phyloP scores from a whole-genome alignment of 73 alveolate species.

The Tetrahymena borealis region DNA sequence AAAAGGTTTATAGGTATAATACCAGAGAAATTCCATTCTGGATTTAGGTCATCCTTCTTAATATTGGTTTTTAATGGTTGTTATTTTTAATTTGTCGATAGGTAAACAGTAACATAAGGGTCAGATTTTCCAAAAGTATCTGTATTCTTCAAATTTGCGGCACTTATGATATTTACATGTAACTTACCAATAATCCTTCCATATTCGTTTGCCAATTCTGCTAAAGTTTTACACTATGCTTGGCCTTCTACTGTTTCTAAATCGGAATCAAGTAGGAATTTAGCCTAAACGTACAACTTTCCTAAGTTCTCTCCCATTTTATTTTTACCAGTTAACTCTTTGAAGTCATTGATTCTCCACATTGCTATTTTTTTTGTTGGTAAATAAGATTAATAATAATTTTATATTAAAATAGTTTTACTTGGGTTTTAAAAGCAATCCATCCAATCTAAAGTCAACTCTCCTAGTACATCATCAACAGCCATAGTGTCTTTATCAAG shows the following conservation, averaged over 20 bases:
- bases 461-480: constrained; percentile 18
- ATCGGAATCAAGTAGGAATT: constrained; percentile 8
- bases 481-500: constrained; percentile 11
- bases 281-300: constrained; percentile 5
- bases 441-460: constrained; percentile 20
- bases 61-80: background rate
- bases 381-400: background rate
- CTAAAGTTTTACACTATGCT: constrained; percentile 9
- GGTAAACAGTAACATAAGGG: constrained; percentile 13
- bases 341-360: constrained; percentile 11
- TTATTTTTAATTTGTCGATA: background rate
- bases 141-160: constrained; percentile 10
- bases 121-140: constrained; percentile 18
- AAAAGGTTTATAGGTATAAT: background rate
- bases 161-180: constrained; percentile 17
- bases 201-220: constrained; percentile 11
- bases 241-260: constrained; percentile 13
- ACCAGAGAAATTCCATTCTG: constrained; percentile 14
- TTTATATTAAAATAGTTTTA: background rate
- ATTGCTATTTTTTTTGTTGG: constrained; percentile 1
- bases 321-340: constrained; percentile 1
- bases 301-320: constrained; percentile 3
- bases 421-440: constrained; percentile 29
- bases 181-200: constrained; percentile 15
- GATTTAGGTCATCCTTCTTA: constrained; percentile 4